These are phyloP conservation scores for Aspergillus sp. DNA, from an alignment of 2,329 filamentous ascomycete genomes.

Conservation along the genomic window DNA sequence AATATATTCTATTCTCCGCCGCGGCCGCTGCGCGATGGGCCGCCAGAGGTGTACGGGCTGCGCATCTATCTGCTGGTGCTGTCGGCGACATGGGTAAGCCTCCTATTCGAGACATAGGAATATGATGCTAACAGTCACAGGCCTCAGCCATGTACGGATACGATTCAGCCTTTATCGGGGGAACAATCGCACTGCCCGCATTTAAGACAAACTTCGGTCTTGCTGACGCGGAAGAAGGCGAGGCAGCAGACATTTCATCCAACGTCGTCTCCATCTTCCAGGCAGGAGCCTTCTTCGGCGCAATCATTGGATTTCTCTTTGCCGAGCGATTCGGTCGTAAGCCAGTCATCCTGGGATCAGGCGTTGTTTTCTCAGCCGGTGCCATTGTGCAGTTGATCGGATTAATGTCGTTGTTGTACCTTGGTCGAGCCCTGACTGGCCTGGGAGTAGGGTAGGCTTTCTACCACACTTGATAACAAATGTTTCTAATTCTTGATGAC, in stretches of 20 bases:
- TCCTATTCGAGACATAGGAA: no score
- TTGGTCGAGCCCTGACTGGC: conserved; percentile 54
- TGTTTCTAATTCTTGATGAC: no score
- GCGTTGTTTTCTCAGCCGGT: no score
- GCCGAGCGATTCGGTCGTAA: conserved; percentile 42
- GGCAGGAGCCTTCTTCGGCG: conserved; percentile 78
- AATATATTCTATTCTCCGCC: no score
- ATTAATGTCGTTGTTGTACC: conserved; percentile 44
- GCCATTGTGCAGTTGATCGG: no score
- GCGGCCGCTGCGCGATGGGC: no score
- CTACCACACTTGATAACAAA: no score
- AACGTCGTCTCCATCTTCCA: conserved; percentile 80
- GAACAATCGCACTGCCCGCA: conserved; percentile 67
- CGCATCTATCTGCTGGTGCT: no score
- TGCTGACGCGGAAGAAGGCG: conserved; percentile 44
- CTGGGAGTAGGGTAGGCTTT: conserved; percentile 47
- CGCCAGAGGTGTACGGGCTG: no score
- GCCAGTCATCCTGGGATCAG: no score
- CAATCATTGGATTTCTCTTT: conserved; percentile 62
- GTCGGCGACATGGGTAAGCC: no score
- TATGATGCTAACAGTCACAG: no score
- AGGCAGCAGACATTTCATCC: conserved; percentile 62
- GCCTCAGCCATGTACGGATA: conserved; percentile 52
- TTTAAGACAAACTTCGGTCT: conserved; percentile 69
- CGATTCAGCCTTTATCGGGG: conserved; percentile 76